phyloP scores from a whole-genome alignment of 441 rosid genomes.

The Gossypium trilobum region DNA sequence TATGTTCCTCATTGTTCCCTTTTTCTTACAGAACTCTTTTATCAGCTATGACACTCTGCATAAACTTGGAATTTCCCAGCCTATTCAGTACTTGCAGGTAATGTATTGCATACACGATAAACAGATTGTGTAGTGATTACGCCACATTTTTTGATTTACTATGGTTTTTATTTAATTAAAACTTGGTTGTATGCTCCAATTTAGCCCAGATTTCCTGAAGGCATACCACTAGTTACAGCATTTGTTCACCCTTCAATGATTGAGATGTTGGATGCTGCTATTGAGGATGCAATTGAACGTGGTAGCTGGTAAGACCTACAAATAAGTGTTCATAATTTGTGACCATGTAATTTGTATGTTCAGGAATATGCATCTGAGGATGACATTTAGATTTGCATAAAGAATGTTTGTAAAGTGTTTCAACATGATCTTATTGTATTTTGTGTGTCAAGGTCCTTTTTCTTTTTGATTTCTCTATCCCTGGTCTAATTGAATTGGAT shows the following conservation, averaged over 20 bases:
- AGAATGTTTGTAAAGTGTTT: not conserved
- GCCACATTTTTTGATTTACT: constrained; percentile 15
- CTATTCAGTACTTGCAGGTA: constrained; percentile 89
- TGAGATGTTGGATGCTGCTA: constrained; percentile 81
- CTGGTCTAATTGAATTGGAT: constrained; percentile 23
- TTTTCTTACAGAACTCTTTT: constrained; percentile 64
- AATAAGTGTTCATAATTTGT: not conserved
- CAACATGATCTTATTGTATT: not conserved
- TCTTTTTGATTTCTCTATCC: constrained; percentile 7
- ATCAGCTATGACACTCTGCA: constrained; percentile 64
- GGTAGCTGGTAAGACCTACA: constrained; percentile 69
- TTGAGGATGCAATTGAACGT: constrained; percentile 78
- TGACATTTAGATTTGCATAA: not conserved
- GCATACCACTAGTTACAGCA: constrained; percentile 56
- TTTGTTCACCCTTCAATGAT: constrained; percentile 79
- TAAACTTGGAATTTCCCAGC: constrained; percentile 87
- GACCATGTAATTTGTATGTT: constrained; percentile 2
- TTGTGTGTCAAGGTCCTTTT: not conserved
- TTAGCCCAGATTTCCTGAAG: constrained; percentile 96
- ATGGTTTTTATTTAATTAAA: constrained; percentile 29
- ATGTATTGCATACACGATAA: constrained; percentile 13
- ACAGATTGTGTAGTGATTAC: constrained; percentile 7
- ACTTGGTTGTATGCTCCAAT: constrained; percentile 34
- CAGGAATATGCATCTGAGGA: not conserved
- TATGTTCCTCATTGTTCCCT: constrained; percentile 13